A percentile compares a stretch with the other conserved stretches of the same genome.
Conservation (phyloP, 1,284 basidiomycete genomes). For the Melampsora abietis-canadensis region DNA sequence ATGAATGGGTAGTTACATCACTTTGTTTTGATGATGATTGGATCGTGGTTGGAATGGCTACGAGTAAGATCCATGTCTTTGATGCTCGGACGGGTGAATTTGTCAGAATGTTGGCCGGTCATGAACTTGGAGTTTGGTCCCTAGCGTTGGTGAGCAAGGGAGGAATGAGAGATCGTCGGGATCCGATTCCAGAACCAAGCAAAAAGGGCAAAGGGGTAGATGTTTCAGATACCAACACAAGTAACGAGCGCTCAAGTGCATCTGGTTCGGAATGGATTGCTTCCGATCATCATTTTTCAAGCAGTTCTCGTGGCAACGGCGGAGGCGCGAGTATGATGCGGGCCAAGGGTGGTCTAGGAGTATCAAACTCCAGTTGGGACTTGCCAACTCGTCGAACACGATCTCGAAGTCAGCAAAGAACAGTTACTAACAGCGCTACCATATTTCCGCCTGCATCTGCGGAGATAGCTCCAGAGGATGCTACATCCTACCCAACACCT, state of each 20-base stretch:
- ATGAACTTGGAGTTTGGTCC: slow-evolving; percentile 88
- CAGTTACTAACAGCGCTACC: slow-evolving; percentile 12
- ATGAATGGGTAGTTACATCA: slow-evolving; percentile 68
- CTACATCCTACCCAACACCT: neutral
- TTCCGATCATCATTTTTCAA: slow-evolving; percentile 24
- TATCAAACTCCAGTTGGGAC: slow-evolving; percentile 12
- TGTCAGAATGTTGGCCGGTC: slow-evolving; percentile 73
- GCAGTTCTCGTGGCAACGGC: neutral
- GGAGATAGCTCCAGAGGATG: slow-evolving; percentile 8
- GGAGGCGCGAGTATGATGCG: slow-evolving; percentile 34
- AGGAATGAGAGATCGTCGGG: slow-evolving; percentile 45
- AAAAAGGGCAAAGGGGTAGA: slow-evolving; percentile 1
- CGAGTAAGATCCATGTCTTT: slow-evolving; percentile 82
- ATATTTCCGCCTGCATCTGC: slow-evolving; percentile 36
- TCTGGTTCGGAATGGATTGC: slow-evolving; percentile 31
- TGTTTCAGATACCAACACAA: slow-evolving; percentile 2
- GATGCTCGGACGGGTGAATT: slow-evolving; percentile 74
- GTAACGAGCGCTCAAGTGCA: neutral
- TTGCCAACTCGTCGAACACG: neutral
- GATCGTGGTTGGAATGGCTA: slow-evolving; percentile 87
- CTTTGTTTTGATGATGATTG: slow-evolving; percentile 78
- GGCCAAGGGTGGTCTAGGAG: slow-evolving; percentile 27
- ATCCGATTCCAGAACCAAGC: slow-evolving; percentile 32
- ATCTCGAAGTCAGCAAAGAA: slow-evolving; percentile 32
- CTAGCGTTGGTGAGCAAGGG: slow-evolving; percentile 64